Conservation (phyloP, 345 rosid genomes). For the Brassica juncea region DNA sequence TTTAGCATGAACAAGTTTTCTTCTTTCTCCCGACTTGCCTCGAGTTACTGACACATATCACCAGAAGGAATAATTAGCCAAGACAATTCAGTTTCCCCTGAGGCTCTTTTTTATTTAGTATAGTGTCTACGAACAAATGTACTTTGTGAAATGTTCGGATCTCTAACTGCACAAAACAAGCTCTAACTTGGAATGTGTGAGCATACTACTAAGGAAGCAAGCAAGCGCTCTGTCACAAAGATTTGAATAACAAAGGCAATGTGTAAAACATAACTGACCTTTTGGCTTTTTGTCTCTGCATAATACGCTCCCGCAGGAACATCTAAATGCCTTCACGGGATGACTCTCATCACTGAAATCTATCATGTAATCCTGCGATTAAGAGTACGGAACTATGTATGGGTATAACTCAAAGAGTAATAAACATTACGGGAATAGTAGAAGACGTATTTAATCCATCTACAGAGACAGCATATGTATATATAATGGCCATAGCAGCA, state of each 20-base stretch:
- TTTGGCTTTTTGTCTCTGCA: constrained; percentile 56
- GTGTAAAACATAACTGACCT: constrained; percentile 35
- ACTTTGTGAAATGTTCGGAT: background rate
- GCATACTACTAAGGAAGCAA: constrained; percentile 16
- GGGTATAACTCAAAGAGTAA: constrained; percentile 1
- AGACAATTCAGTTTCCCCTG: background rate
- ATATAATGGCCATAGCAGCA: too few relatives aligned
- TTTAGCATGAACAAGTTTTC: background rate
- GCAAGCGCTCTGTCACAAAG: background rate
- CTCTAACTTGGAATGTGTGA: background rate
- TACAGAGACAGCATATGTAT: too few relatives aligned
- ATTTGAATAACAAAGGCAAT: constrained; percentile 4
- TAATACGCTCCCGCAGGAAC: constrained; percentile 61
- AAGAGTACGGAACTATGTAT: background rate
- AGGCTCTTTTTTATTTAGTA: background rate
- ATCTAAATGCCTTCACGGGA: constrained; percentile 76
- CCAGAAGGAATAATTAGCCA: constrained; percentile 13
- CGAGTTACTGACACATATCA: constrained; percentile 25
- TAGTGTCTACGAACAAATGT: background rate
- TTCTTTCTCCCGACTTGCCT: constrained; percentile 33
- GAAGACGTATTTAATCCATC: constrained; percentile 11
- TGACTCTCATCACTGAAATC: constrained; percentile 68
- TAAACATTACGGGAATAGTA: background rate
- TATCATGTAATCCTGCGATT: constrained; percentile 74
- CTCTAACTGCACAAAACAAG: constrained; percentile 11